A percentile compares a stretch with the other conserved stretches of the same genome.
Evolutionary conservation across 1,284 basidiomycete species (phyloP).

Genomic region (Clitocybe nebularis): DNA sequence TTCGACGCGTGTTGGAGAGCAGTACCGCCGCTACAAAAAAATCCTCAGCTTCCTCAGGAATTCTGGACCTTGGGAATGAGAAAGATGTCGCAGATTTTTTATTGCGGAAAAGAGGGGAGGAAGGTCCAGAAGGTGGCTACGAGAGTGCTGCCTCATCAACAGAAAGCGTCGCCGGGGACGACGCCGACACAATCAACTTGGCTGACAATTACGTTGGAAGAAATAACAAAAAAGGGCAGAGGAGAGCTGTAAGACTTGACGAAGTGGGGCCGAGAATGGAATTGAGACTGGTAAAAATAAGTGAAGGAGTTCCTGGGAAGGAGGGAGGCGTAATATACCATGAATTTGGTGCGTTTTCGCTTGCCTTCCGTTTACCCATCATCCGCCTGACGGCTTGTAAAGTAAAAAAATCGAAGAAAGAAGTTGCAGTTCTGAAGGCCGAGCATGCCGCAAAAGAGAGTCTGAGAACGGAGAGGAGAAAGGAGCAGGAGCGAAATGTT

Average conservation of each 20-base stretch:
- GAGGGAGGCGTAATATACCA: constrained; percentile 91
- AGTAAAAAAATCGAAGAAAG: constrained; percentile 84
- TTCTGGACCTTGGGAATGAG: constrained; percentile 84
- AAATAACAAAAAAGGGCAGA: constrained; percentile 88
- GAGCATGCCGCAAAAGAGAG: constrained; percentile 75
- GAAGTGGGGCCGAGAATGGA: constrained; percentile 98
- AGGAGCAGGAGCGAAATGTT: constrained; percentile 88
- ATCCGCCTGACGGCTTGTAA: constrained; percentile 8
- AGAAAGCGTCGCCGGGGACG: constrained; percentile 82
- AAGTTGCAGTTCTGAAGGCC: constrained; percentile 61
- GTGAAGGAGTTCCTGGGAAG: constrained; percentile 88
- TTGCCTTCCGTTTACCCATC: constrained; percentile 5
- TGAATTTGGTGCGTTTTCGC: constrained; percentile 67
- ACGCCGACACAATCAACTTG: constrained; percentile 75
- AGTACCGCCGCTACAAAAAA: constrained; percentile 37
- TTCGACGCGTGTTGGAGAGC: constrained; percentile 87
- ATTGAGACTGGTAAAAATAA: constrained; percentile 89
- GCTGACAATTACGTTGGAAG: constrained; percentile 93
- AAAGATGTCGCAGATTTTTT: constrained; percentile 97
- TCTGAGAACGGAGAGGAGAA: constrained; percentile 70
- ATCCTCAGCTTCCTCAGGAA: constrained; percentile 29
- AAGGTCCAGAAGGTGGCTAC: constrained; percentile 76
- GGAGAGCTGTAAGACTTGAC: constrained; percentile 87
- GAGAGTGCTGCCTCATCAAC: constrained; percentile 74
- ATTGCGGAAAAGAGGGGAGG: constrained; percentile 66